These are phyloP conservation scores for Nannochloropsis salina DNA, from an alignment of 108 stramenopile genomes.

Conservation along the genomic window DNA sequence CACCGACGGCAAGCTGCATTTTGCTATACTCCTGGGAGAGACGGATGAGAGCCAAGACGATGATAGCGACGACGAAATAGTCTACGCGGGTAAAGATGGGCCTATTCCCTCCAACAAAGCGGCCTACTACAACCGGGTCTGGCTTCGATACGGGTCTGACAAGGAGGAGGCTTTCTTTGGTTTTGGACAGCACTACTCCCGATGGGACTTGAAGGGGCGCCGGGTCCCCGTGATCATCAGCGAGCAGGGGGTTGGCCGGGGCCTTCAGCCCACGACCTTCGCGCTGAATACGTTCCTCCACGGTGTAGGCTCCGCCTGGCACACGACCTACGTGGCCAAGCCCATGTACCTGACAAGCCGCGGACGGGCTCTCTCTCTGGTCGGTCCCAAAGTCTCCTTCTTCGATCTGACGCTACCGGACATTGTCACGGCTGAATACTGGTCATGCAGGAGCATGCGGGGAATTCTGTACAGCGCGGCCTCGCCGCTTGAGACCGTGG, in stretches of 20 bases:
- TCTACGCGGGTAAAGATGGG: background rate
- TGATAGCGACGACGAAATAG: background rate
- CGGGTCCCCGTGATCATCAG: slow-evolving; percentile 45
- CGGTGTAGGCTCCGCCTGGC: slow-evolving; percentile 27
- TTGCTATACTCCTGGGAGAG: background rate
- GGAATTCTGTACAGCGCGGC: slow-evolving; percentile 36
- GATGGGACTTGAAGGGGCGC: slow-evolving; percentile 46
- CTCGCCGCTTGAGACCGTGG: slow-evolving; percentile 43
- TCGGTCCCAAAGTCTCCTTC: slow-evolving; percentile 42
- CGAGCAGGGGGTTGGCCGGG: slow-evolving; percentile 22
- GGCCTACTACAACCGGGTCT: background rate
- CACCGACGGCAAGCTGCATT: background rate
- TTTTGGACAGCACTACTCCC: slow-evolving; percentile 49
- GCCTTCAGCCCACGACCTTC: slow-evolving; percentile 20
- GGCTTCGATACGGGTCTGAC: background rate
- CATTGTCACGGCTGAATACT: slow-evolving; percentile 36
- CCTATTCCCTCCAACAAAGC: background rate
- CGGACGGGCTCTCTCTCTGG: slow-evolving; percentile 46
- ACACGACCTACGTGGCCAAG: slow-evolving; percentile 45
- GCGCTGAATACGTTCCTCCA: background rate
- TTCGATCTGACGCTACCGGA: slow-evolving; percentile 44
- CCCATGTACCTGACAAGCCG: slow-evolving; percentile 53
- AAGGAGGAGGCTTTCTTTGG: slow-evolving; percentile 54
- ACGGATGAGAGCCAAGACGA: background rate
- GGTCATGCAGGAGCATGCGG: slow-evolving; percentile 38